Base-by-base conservation (phyloP, 441 rosid genomes). In the Gossypium lobatum region DNA sequence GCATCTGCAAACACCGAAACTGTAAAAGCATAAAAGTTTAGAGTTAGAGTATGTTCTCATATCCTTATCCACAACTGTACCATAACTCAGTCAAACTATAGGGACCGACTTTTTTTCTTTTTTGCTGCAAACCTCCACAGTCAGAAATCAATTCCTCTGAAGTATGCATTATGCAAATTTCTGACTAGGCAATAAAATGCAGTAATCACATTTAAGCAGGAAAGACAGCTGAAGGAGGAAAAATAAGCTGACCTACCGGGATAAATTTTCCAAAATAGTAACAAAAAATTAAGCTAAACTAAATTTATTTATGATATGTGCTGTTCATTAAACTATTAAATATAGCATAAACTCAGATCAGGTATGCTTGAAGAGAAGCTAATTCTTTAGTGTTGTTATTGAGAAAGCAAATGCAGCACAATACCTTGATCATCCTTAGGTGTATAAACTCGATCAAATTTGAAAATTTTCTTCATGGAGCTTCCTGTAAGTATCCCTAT, bases 1-100 rank as follows among this genome's bases (percentile, higher is more conserved):
- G 96, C 89, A 80, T 92, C 97, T 62, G 85, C 89, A 81, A 89
- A 93, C 57, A 93, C 96, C 78, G 90, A 94, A 68, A 80, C 98
- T 93, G 82, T 60, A 64, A 48, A 46, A 70, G 72, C 76, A 77
- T 71, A 74, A 59, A 68, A 68, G 14, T 9, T 52, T 68, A 4
- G 13, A 50, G 45, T 68, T 52, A 68, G 17, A 50, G 18, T 68
- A 21, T 2, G 25, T 67, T 67, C 8, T 2, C 14, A 23, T 26
- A 50, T 67, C 57, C 58, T 48, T 48, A 59, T 67, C 11, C 58
- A 25, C 58, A 48, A 9, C 58, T 26, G 37, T 59, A 46, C 28
- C 20, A 14, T 7, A 14, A 48, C 55, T n/a, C 20, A 25, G 55
- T 64, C 52, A 20, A 20, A 39, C 52, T 42, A 45, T 11, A 4